Evolutionary conservation across 805 yeast species (phyloP).

Genomic region (Suhomyces vadensis): DNA sequence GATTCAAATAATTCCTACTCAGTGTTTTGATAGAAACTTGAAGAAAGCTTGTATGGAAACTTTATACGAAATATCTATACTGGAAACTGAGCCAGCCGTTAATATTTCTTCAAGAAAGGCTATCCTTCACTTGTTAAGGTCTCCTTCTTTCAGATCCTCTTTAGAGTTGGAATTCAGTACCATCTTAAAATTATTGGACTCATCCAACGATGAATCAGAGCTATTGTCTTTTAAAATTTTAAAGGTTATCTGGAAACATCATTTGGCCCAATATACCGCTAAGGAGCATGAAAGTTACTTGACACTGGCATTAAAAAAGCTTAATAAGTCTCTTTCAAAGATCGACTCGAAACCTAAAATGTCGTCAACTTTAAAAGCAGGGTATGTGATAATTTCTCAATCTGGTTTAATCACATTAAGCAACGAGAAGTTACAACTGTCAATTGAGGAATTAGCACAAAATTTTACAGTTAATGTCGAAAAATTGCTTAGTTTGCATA

Average conservation of each 20-base stretch:
- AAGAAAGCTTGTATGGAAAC: slow-evolving; percentile 18
- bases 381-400: neutral
- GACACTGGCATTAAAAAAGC: slow-evolving; percentile 11
- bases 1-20: slow-evolving; percentile 45
- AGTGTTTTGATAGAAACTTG: slow-evolving; percentile 33
- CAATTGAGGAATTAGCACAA: neutral
- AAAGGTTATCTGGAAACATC: slow-evolving; percentile 39
- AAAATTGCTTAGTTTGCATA: neutral
- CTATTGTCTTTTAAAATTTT: slow-evolving; percentile 14
- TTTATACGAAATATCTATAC: slow-evolving; percentile 9
- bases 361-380: slow-evolving; percentile 2
- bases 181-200: slow-evolving; percentile 14
- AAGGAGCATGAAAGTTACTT: slow-evolving; percentile 23
- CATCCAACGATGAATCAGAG: slow-evolving; percentile 6
- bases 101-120: slow-evolving; percentile 17
- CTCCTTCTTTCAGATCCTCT: slow-evolving; percentile 55
- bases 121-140: slow-evolving; percentile 42
- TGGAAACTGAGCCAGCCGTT: neutral
- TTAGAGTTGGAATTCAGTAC: slow-evolving; percentile 46
- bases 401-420: neutral
- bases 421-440: neutral
- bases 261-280: slow-evolving; percentile 41
- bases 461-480: neutral
- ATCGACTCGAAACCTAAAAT: neutral
- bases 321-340: slow-evolving; percentile 15